Evolutionary conservation across 2,329 filamentous ascomycete species (phyloP), one percentile per base, ranked within the genome.

Genomic region (Raffaelea albimanens): DNA sequence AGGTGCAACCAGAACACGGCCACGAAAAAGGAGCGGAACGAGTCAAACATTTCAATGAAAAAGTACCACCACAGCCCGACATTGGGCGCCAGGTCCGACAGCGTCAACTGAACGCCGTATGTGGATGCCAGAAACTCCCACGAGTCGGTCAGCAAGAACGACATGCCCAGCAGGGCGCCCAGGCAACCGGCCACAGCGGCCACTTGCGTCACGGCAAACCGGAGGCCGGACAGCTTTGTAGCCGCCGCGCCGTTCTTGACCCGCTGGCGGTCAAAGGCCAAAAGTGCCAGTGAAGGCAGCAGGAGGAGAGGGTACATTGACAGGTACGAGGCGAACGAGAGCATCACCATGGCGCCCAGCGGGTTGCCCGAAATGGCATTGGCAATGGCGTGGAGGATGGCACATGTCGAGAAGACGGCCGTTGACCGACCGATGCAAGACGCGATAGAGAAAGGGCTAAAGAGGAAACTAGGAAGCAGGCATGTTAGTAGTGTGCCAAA

Each of bases 41-140:
- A 91, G 67, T 98, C 93, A 63, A 98, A 98, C 82, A 98, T 98
- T 63, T 98, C 91, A 56, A 94, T 95, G 62, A 98, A 97, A 68
- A 98, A 98, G 67, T 98, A 98, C 93, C 93, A 98, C 93, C 93
- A 98, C 1, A 98, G 73, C 1, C 93, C 93, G 25, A 94, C 85
- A 55, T 97, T 98, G 13, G 93, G 93, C 0, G 91, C 94, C 38
- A 98, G 74, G 61, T 98, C 93, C 9, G 89, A 87, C 3, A 98
- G 77, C 1, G 93, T 81, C 34, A 98, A 75, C 57, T 95, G 90
- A 42, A 95, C 87, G 56, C 91, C 89, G 65, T 98, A 98, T 1
- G 93, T 96, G 19, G 89, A 88, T 8, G 76, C 67, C 19, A 97
- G 66, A 59, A 97, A 98, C 52, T 90, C 82, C 86, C 87, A 95